A percentile compares a stretch with the other conserved stretches of the same genome.
Conservation (phyloP, 352 stramenopile species). For the Phytopythium kandeliae region DNA sequence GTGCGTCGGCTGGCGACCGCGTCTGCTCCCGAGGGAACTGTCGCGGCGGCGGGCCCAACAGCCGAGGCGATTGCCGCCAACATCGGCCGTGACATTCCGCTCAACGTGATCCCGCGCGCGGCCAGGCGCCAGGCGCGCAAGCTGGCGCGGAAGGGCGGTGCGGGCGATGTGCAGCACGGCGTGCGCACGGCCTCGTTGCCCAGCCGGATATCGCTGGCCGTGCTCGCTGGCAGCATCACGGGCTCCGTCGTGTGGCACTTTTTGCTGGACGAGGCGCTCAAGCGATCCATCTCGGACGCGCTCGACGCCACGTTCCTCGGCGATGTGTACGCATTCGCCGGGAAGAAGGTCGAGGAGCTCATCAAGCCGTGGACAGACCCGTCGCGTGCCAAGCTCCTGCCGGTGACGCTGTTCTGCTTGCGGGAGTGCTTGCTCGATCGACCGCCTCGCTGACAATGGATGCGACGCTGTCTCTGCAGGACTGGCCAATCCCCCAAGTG, state of each 20-base stretch:
- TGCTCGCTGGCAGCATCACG: constrained; percentile 60
- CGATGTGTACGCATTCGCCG: constrained; percentile 49
- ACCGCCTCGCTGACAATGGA: too few relatives aligned
- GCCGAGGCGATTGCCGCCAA: constrained; percentile 14
- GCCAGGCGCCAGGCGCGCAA: constrained; percentile 53
- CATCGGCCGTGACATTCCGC: constrained; percentile 49
- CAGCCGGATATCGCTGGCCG: constrained; percentile 57
- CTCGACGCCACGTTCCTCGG: constrained; percentile 60
- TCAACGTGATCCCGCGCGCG: constrained; percentile 54
- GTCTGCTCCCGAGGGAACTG: neutral
- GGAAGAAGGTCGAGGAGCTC: constrained; percentile 61
- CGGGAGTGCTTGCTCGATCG: too few relatives aligned
- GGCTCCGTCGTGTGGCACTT: constrained; percentile 69
- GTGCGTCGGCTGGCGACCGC: constrained; percentile 11
- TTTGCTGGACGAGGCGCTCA: constrained; percentile 54
- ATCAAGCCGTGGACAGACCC: constrained; percentile 76
- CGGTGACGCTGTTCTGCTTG: constrained; percentile 15
- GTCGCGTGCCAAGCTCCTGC: constrained; percentile 75
- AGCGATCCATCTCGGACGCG: constrained; percentile 31
- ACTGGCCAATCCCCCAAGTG: constrained; percentile 82
- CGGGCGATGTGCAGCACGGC: constrained; percentile 22
- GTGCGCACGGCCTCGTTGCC: constrained; percentile 75
- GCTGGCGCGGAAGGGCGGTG: constrained; percentile 24
- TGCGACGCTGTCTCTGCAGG: constrained; percentile 10
- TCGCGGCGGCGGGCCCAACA: constrained; percentile 8